A percentile compares a stretch with the other conserved stretches of the same genome.
Conservation (phyloP, 2,329 filamentous ascomycete genomes). For the Cladobotryum protrusum region DNA sequence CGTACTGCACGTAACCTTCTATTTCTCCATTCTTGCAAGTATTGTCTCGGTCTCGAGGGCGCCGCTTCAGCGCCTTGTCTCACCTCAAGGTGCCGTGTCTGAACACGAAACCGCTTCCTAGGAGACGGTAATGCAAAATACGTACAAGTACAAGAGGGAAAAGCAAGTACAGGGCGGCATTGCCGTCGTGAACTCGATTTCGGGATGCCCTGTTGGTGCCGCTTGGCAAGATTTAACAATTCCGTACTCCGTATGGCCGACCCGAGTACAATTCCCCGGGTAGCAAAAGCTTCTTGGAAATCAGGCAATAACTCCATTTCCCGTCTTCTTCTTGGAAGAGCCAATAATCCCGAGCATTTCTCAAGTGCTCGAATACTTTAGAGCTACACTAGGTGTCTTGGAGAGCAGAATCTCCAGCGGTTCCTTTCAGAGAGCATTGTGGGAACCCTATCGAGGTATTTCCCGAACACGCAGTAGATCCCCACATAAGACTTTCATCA, state of each 20-base stretch:
- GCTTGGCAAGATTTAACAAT: constrained; percentile 3
- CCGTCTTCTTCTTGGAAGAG: neutral
- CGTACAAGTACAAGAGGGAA: neutral
- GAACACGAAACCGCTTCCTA: neutral
- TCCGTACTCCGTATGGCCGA: too few species aligned
- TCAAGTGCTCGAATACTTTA: too few species aligned
- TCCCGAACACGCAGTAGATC: too few species aligned
- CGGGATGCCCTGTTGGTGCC: neutral
- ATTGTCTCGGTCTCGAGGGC: neutral
- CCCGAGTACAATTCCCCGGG: neutral
- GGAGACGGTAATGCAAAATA: neutral
- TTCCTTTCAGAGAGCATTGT: too few species aligned
- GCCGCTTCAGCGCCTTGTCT: neutral
- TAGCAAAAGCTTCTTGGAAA: too few species aligned
- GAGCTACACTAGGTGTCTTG: too few species aligned
- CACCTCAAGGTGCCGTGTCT: too few species aligned
- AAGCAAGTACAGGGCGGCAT: neutral
- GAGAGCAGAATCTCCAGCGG: too few species aligned
- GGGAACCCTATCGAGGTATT: too few species aligned
- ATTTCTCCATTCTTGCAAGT: neutral
- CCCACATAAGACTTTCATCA: neutral
- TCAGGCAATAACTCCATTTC: constrained; percentile 4
- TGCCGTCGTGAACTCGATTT: neutral
- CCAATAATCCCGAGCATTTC: too few species aligned
- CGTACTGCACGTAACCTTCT: too few species aligned